Percentiles rank a stretch among this genome's conserved stretches.
Evolutionary conservation across 805 yeast genomes (phyloP).

Genomic region (Cyberlindnera sargentensis): DNA sequence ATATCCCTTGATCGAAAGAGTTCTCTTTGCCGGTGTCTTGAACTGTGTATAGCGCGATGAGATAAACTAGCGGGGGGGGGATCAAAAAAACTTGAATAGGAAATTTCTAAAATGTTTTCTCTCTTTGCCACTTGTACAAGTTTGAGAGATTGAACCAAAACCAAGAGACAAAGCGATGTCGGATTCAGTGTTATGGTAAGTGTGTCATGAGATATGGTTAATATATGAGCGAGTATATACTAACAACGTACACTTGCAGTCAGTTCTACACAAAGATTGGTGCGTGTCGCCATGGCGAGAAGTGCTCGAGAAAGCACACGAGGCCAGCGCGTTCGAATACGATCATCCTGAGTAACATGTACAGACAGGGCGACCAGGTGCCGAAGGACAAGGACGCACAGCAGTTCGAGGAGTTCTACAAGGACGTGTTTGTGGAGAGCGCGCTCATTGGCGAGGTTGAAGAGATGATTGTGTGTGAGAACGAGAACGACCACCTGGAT

Average conservation of each 20-base stretch:
- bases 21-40: too few species aligned
- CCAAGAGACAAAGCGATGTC: slow-evolving; percentile 10
- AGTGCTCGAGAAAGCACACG: slow-evolving; percentile 69
- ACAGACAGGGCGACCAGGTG: slow-evolving; percentile 55
- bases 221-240: too few species aligned
- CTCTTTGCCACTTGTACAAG: not conserved
- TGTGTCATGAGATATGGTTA: too few species aligned
- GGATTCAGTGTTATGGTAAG: slow-evolving; percentile 17
- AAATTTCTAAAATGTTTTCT: not conserved
- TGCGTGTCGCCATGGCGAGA: slow-evolving; percentile 89
- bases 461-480: slow-evolving; percentile 71
- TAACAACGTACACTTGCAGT: slow-evolving; percentile 24
- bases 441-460: slow-evolving; percentile 44
- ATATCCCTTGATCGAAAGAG: too few species aligned
- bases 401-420: slow-evolving; percentile 55
- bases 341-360: slow-evolving; percentile 56
- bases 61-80: too few species aligned
- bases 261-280: slow-evolving; percentile 78
- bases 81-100: too few species aligned
- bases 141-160: not conserved
- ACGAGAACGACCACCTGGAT: slow-evolving; percentile 70
- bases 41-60: too few species aligned
- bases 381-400: slow-evolving; percentile 33
- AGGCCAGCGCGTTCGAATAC: slow-evolving; percentile 62
- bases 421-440: slow-evolving; percentile 64